Percentiles rank a stretch among this genome's conserved stretches.
These are phyloP conservation scores for Colletotrichum higginsianum DNA, from an alignment of 2,329 filamentous ascomycete genomes.

Conservation along the genomic window DNA sequence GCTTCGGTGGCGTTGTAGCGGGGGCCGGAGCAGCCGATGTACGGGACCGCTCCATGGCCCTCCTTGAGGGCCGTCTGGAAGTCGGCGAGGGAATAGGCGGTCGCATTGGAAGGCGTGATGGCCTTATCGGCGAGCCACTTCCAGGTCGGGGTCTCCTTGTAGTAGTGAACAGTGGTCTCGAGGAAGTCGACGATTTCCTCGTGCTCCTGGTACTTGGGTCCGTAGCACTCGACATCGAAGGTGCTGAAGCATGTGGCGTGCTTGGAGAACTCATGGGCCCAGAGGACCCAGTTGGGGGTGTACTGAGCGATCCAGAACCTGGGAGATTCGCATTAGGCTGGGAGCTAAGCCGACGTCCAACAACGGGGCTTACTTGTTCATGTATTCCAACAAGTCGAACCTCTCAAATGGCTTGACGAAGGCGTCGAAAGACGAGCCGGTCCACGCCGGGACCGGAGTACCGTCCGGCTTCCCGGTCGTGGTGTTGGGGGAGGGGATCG, in stretches of 20 bases:
- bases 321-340: constrained; percentile 48
- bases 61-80: constrained; percentile 66
- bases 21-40: constrained; percentile 73
- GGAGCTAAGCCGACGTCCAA: constrained; percentile 11
- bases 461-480: constrained; percentile 70
- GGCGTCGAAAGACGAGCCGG: constrained; percentile 68
- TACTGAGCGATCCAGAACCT: constrained; percentile 70
- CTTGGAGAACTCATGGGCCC: constrained; percentile 79
- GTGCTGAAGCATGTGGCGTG: constrained; percentile 78
- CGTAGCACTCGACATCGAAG: constrained; percentile 77
- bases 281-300: constrained; percentile 71
- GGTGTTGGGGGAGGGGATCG: constrained; percentile 72
- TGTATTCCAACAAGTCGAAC: constrained; percentile 73
- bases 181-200: constrained; percentile 76
- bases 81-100: constrained; percentile 67
- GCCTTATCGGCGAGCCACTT: constrained; percentile 68
- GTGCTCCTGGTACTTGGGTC: constrained; percentile 68
- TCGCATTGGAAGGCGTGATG: constrained; percentile 72
- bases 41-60: constrained; percentile 69
- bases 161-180: constrained; percentile 71
- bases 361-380: constrained; percentile 65
- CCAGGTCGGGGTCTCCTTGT: constrained; percentile 71
- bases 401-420: constrained; percentile 72
- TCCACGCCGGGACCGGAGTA: constrained; percentile 70
- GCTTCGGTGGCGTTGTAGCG: constrained; percentile 72